Conservation (phyloP, 2,329 filamentous ascomycete genomes). For the Pseudocercospora eumusae region DNA sequence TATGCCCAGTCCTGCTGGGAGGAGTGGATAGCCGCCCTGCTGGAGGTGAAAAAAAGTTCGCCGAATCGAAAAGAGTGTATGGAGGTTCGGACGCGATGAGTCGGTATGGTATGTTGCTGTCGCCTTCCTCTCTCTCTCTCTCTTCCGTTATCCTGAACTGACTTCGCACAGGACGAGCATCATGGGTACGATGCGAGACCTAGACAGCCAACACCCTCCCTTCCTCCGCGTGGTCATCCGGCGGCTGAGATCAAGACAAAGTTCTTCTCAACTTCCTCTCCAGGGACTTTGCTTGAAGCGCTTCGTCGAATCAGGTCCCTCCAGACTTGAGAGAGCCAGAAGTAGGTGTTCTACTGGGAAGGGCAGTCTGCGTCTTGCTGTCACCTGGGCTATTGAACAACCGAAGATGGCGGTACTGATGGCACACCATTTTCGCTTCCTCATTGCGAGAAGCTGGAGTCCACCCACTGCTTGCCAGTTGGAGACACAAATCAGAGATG, state of each 20-base stretch:
- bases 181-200: background rate
- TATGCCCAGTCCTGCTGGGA: background rate
- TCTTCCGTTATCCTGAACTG: background rate
- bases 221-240: background rate
- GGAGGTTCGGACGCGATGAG: background rate
- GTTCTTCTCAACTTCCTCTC: background rate
- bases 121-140: background rate
- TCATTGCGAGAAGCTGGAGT: background rate
- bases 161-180: background rate
- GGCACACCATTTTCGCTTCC: background rate
- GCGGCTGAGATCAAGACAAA: conserved; percentile 2
- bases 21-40: background rate
- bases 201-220: background rate
- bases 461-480: background rate
- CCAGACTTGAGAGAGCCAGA: background rate
- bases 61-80: background rate
- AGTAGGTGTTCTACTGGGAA: background rate
- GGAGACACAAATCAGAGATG: background rate
- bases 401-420: background rate
- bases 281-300: background rate
- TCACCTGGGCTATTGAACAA: no score
- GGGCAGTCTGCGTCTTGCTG: no score
- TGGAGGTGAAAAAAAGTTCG: background rate
- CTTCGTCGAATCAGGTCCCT: no score
- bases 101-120: background rate